Conservation (phyloP, 306 rosid genomes). For the Fragaria iinumae region DNA sequence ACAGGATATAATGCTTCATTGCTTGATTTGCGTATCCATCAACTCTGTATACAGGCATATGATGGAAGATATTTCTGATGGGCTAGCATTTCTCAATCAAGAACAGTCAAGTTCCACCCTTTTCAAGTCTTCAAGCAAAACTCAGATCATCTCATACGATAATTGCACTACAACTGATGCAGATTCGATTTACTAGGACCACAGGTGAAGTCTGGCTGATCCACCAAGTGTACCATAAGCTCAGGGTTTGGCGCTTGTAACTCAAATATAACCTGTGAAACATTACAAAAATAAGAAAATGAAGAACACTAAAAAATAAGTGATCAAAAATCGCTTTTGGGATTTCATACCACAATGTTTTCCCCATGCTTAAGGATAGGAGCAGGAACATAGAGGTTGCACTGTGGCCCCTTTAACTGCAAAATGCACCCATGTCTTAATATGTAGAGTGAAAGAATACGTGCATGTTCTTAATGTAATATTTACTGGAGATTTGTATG, state of each 20-base stretch:
- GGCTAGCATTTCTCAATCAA: not conserved
- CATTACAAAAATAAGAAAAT: not conserved
- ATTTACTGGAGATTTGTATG: slow-evolving; percentile 4
- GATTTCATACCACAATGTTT: slow-evolving; percentile 63
- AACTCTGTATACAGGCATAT: not conserved
- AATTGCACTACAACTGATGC: slow-evolving; percentile 10
- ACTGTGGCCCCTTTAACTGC: slow-evolving; percentile 83
- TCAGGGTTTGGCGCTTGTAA: slow-evolving; percentile 66
- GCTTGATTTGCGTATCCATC: not conserved
- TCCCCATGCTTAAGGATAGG: slow-evolving; percentile 68
- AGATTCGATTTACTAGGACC: slow-evolving; percentile 30
- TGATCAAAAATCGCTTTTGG: not conserved
- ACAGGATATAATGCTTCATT: not conserved
- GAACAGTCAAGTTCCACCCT: not conserved
- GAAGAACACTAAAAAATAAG: not conserved
- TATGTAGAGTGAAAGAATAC: slow-evolving; percentile 13
- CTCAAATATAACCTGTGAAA: slow-evolving; percentile 66
- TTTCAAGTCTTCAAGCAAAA: slow-evolving; percentile 6
- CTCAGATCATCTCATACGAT: not conserved
- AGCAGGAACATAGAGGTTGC: slow-evolving; percentile 90
- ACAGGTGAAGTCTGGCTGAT: slow-evolving; percentile 67
- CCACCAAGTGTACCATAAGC: slow-evolving; percentile 51
- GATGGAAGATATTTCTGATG: not conserved
- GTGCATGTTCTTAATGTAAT: not conserved
- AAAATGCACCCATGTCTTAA: slow-evolving; percentile 25